Evolutionary conservation across 106 monocot species (phyloP).

Genomic region (Chionographis japonica): DNA sequence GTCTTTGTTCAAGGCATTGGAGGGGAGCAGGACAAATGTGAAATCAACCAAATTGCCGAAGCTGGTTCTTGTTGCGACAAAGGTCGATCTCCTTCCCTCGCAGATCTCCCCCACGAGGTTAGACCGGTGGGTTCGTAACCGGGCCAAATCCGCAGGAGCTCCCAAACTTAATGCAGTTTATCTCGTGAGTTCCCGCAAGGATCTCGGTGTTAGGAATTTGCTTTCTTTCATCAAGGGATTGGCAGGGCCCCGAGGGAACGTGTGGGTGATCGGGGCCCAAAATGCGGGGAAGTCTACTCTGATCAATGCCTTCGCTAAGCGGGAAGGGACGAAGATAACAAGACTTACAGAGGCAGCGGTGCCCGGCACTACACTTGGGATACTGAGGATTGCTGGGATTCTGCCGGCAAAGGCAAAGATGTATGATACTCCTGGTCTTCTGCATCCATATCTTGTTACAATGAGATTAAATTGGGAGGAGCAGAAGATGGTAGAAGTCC

Average conservation of each 20-base stretch:
- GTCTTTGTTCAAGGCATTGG: slow-evolving; percentile 83
- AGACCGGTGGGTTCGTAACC: slow-evolving; percentile 80
- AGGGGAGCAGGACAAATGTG: slow-evolving; percentile 29
- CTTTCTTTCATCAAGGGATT: slow-evolving; percentile 67
- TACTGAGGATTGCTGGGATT: slow-evolving; percentile 72
- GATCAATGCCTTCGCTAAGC: slow-evolving; percentile 85
- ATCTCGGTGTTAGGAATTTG: slow-evolving; percentile 86
- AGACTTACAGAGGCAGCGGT: slow-evolving; percentile 88
- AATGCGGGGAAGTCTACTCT: slow-evolving; percentile 98
- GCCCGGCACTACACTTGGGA: slow-evolving; percentile 92
- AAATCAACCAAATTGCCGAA: slow-evolving; percentile 61
- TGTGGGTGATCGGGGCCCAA: slow-evolving; percentile 97
- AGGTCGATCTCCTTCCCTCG: slow-evolving; percentile 86
- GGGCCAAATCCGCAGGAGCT: slow-evolving; percentile 77
- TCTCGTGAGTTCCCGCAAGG: slow-evolving; percentile 76
- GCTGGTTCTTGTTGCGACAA: slow-evolving; percentile 78
- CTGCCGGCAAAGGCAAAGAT: slow-evolving; percentile 94
- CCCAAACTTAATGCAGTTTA: slow-evolving; percentile 80
- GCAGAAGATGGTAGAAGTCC: slow-evolving; percentile 94
- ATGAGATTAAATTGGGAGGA: slow-evolving; percentile 87
- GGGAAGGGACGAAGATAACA: slow-evolving; percentile 57
- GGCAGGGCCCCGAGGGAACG: slow-evolving; percentile 86
- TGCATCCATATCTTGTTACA: slow-evolving; percentile 80
- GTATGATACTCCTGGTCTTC: slow-evolving; percentile 96
- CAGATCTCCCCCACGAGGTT: slow-evolving; percentile 83